Conservation (phyloP, 129 eudicot species). For the Centella asiatica region DNA sequence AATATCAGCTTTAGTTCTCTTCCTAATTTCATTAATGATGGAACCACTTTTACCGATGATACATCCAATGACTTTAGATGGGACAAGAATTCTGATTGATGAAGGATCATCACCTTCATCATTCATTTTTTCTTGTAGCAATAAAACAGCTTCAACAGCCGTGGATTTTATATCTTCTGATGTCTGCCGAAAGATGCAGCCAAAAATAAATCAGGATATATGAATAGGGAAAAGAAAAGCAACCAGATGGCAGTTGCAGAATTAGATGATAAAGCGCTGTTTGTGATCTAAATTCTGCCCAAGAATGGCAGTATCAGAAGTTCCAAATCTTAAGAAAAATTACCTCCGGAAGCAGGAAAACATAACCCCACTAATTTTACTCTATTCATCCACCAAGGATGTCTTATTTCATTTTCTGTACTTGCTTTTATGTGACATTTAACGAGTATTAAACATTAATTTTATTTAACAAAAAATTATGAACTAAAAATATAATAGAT, state of each 20-base stretch:
- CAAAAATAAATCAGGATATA: background rate
- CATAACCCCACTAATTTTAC: too few species aligned
- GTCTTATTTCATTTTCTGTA: too few species aligned
- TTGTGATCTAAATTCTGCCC: too few species aligned
- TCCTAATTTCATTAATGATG: conserved; percentile 84
- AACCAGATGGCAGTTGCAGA: too few species aligned
- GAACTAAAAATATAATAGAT: too few species aligned
- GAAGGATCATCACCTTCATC: conserved; percentile 65
- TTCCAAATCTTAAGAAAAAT: too few species aligned
- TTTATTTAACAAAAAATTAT: too few species aligned
- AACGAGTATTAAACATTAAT: too few species aligned
- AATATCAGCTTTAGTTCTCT: conserved; percentile 79
- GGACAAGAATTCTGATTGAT: conserved; percentile 67
- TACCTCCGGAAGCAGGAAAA: background rate
- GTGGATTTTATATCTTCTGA: conserved; percentile 75
- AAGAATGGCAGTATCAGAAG: too few species aligned
- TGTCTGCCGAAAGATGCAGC: conserved; percentile 33
- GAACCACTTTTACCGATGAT: conserved; percentile 94
- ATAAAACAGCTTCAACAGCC: conserved; percentile 93
- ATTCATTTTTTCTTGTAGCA: conserved; percentile 86
- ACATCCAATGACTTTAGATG: conserved; percentile 84
- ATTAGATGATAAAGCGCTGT: too few species aligned
- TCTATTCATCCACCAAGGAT: too few species aligned
- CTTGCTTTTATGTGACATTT: too few species aligned
- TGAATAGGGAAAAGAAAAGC: background rate